phyloP scores from a whole-genome alignment of 106 monocot species.

The Posidonia australis region DNA sequence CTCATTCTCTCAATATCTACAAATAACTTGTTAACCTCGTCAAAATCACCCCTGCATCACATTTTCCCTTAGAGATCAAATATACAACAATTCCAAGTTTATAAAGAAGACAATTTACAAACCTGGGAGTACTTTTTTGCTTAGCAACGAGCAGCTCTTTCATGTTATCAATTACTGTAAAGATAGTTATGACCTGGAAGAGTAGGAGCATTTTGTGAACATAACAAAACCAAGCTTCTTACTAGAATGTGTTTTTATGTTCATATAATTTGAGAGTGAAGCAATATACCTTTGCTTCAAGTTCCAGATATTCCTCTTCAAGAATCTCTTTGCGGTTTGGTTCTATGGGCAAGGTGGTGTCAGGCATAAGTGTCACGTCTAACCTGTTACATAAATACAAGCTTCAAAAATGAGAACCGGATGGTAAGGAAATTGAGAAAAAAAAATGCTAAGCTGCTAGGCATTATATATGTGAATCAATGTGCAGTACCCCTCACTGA shows the following conservation, averaged over 20 bases:
- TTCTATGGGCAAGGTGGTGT: slow-evolving; percentile 33
- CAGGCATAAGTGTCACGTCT: slow-evolving; percentile 17
- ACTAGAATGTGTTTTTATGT: background rate
- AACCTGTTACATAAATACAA: slow-evolving; percentile 25
- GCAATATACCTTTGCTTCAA: slow-evolving; percentile 58
- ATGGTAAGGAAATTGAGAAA: no score
- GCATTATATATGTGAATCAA: background rate
- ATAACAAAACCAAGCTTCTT: background rate
- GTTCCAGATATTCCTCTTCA: slow-evolving; percentile 76
- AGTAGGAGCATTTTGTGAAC: background rate
- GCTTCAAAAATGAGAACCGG: background rate
- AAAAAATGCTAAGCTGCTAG: background rate
- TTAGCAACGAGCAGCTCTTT: slow-evolving; percentile 45
- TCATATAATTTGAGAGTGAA: background rate
- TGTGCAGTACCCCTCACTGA: slow-evolving; percentile 46
- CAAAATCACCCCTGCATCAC: slow-evolving; percentile 47
- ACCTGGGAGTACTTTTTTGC: slow-evolving; percentile 40
- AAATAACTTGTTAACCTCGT: slow-evolving; percentile 46
- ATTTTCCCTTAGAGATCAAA: background rate
- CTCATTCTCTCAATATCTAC: slow-evolving; percentile 51
- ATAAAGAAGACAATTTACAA: background rate
- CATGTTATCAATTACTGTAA: slow-evolving; percentile 65
- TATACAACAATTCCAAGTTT: background rate
- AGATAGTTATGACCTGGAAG: slow-evolving; percentile 56
- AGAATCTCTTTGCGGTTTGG: slow-evolving; percentile 58